Conservation (phyloP, 495 filamentous ascomycete species). For the Talaromyces adpressus region DNA sequence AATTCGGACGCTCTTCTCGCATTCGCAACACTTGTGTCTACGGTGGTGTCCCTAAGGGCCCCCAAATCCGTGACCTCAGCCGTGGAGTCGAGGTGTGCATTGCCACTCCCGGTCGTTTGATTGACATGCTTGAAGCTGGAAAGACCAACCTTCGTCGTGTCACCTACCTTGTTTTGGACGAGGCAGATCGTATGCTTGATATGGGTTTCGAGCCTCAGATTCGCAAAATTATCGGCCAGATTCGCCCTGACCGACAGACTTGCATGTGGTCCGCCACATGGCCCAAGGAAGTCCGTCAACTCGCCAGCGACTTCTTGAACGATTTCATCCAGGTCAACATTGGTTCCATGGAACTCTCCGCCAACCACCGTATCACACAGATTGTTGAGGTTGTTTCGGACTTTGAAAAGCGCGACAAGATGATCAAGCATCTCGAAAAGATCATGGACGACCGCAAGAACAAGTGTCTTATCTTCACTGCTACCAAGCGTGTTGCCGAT, state of each 20-base stretch:
- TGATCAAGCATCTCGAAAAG: constrained; percentile 96
- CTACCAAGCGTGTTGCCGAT: constrained; percentile 96
- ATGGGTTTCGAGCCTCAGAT: constrained; percentile 99
- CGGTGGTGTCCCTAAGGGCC: constrained; percentile 94
- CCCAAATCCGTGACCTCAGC: constrained; percentile 89
- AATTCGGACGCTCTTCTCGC: constrained; percentile 95
- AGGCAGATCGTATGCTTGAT: constrained; percentile 99
- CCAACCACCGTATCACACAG: constrained; percentile 97
- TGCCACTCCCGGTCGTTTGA: constrained; percentile 93
- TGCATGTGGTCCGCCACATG: constrained; percentile 99
- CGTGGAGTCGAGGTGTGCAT: constrained; percentile 97
- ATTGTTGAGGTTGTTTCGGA: constrained; percentile 93
- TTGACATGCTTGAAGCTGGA: constrained; percentile 96
- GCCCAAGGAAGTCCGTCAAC: constrained; percentile 96
- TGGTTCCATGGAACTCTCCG: constrained; percentile 91
- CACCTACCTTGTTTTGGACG: constrained; percentile 94
- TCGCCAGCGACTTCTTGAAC: constrained; percentile 90
- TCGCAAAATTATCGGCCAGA: constrained; percentile 94
- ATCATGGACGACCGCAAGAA: constrained; percentile 94
- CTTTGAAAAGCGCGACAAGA: constrained; percentile 94
- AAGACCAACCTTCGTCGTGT: constrained; percentile 98
- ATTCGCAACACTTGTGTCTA: constrained; percentile 99
- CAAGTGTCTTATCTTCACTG: constrained; percentile 94
- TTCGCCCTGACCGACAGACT: constrained; percentile 96
- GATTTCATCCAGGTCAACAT: constrained; percentile 99